A percentile compares a stretch with the other conserved stretches of the same genome.
phyloP scores from a whole-genome alignment of 179 eudicot genomes.

The Beta macrorhiza region DNA sequence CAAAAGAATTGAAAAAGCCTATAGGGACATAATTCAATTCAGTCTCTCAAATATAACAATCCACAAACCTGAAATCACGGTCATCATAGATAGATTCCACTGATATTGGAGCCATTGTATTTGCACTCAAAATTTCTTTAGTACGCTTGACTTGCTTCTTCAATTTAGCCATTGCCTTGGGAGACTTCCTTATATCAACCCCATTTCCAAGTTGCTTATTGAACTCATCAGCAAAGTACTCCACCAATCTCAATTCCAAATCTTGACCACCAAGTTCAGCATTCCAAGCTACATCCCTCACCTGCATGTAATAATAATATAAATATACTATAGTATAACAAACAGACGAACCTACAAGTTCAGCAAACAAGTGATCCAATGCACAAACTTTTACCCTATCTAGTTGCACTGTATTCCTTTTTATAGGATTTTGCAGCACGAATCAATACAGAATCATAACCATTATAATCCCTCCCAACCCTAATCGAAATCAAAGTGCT shows the following conservation, averaged over 20 bases:
- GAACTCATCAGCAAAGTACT: slow-evolving; percentile 83
- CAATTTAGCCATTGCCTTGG: slow-evolving; percentile 97
- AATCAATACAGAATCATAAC: background rate
- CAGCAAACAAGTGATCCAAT: background rate
- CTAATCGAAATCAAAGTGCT: background rate
- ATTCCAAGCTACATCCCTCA: slow-evolving; percentile 92
- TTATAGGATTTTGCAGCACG: background rate
- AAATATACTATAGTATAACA: background rate
- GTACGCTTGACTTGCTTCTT: slow-evolving; percentile 99
- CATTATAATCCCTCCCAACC: background rate
- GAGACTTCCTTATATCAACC: slow-evolving; percentile 74
- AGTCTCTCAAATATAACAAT: background rate
- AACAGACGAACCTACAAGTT: background rate
- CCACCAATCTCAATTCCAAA: slow-evolving; percentile 90
- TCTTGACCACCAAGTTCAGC: slow-evolving; percentile 88
- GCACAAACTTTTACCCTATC: background rate
- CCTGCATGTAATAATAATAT: slow-evolving; percentile 37
- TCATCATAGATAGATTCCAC: slow-evolving; percentile 94
- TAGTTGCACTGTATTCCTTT: too few species aligned
- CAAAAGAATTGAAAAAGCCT: background rate
- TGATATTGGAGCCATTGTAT: slow-evolving; percentile 84
- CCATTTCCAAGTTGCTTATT: slow-evolving; percentile 79
- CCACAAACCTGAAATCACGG: slow-evolving; percentile 80
- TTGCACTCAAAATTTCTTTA: slow-evolving; percentile 92
- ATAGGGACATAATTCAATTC: background rate